Conservation (phyloP, 306 rosid genomes). For the Potentilla sterilis region DNA sequence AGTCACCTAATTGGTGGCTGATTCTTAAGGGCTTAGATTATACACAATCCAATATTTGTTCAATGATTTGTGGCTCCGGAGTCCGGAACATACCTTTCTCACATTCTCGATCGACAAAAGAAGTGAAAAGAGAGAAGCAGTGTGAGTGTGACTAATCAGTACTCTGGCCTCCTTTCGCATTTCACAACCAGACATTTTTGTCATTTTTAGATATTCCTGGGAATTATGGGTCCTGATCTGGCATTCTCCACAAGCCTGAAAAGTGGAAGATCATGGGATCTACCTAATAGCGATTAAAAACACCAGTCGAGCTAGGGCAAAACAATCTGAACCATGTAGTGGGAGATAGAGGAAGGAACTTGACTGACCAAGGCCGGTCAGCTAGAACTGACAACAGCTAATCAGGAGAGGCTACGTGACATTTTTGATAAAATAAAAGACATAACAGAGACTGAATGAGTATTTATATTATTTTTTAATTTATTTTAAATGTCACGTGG, state of each 20-base stretch:
- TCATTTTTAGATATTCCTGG: not conserved
- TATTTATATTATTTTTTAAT: no score
- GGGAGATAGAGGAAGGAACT: no score
- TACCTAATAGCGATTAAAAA: conserved; percentile 1
- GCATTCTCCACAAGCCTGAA: not conserved
- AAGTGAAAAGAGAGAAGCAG: not conserved
- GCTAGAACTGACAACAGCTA: no score
- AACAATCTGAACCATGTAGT: not conserved
- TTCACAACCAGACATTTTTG: not conserved
- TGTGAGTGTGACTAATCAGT: not conserved
- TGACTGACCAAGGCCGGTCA: no score
- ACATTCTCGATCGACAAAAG: conserved; percentile 1
- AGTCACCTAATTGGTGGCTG: conserved; percentile 12
- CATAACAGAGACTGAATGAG: no score
- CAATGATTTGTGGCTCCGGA: not conserved
- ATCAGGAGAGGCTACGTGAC: no score
- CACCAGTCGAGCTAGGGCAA: not conserved
- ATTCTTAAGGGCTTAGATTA: conserved; percentile 15
- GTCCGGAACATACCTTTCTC: not conserved
- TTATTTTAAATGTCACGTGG: no score
- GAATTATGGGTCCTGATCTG: not conserved
- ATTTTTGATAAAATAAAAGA: no score
- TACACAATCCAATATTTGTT: not conserved
- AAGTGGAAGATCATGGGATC: conserved; percentile 2
- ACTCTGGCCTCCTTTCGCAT: not conserved